A percentile compares a stretch with the other conserved stretches of the same genome.
phyloP scores from a whole-genome alignment of 2,329 filamentous ascomycete genomes.

The Zarea fungicola region DNA sequence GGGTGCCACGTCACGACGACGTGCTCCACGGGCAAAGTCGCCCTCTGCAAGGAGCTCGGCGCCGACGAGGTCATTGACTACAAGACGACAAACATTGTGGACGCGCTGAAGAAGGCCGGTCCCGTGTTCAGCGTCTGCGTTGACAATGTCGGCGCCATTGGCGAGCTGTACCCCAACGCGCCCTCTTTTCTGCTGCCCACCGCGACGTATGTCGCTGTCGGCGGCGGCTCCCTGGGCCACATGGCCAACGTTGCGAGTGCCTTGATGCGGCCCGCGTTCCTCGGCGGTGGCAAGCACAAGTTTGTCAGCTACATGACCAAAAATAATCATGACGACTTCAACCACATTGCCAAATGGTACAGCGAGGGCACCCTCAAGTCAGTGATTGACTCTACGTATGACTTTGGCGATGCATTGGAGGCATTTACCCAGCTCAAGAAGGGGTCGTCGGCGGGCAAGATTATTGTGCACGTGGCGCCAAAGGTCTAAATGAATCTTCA shows the following conservation, averaged over 20 bases:
- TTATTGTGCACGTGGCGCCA: constrained; percentile 35
- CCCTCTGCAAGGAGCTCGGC: constrained; percentile 53
- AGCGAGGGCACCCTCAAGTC: constrained; percentile 52
- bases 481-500: background rate
- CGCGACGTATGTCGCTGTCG: constrained; percentile 48
- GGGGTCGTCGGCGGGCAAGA: constrained; percentile 55
- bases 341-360: constrained; percentile 49
- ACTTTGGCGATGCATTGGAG: constrained; percentile 49
- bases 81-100: constrained; percentile 38
- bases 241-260: constrained; percentile 21
- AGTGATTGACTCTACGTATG: constrained; percentile 49
- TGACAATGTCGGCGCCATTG: constrained; percentile 42
- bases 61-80: constrained; percentile 64
- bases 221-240: constrained; percentile 29
- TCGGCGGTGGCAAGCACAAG: constrained; percentile 37
- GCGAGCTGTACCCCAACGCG: constrained; percentile 44
- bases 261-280: constrained; percentile 26
- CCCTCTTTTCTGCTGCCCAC: constrained; percentile 43
- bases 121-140: constrained; percentile 43
- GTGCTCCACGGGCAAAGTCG: constrained; percentile 55
- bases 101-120: constrained; percentile 36
- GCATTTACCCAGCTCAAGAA: constrained; percentile 56
- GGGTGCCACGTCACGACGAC: constrained; percentile 57
- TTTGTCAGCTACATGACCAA: constrained; percentile 36
- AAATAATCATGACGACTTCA: constrained; percentile 41